Percentiles rank a stretch among this genome's conserved stretches.
These are phyloP conservation scores for Termitomyces sp. DNA, from an alignment of 768 basidiomycete species.

Conservation along the genomic window DNA sequence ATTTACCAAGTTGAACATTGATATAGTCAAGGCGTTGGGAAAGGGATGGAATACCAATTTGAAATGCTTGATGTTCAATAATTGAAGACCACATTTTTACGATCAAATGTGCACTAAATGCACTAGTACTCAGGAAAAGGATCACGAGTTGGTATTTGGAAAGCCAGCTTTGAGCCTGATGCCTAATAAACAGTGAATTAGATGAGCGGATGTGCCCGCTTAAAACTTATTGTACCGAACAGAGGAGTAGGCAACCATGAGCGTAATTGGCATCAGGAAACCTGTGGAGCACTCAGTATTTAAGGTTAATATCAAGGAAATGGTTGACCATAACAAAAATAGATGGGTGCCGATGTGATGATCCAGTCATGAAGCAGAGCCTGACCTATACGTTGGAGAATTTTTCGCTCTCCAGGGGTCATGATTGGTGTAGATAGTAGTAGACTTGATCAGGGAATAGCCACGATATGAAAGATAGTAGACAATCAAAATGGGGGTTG, in stretches of 20 bases:
- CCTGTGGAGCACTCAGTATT: neutral
- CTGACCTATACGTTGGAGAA: too few relatives aligned
- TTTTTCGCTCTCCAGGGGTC: too few relatives aligned
- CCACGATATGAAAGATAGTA: too few relatives aligned
- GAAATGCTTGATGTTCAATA: neutral
- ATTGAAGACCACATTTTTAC: neutral
- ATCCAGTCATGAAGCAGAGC: too few relatives aligned
- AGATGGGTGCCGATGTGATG: too few relatives aligned
- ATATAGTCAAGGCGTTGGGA: neutral
- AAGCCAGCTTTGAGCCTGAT: neutral
- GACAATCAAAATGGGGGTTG: too few relatives aligned
- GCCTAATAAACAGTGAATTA: neutral
- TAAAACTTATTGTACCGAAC: neutral
- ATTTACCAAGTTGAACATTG: neutral
- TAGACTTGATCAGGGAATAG: too few relatives aligned
- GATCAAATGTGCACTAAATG: neutral
- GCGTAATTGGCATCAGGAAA: neutral
- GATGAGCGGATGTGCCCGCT: neutral
- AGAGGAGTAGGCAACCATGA: neutral
- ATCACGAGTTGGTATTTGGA: neutral
- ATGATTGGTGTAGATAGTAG: too few relatives aligned
- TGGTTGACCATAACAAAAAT: neutral
- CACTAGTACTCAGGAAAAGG: neutral
- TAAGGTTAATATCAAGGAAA: neutral
- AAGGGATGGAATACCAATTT: too few relatives aligned